A percentile compares a stretch with the other conserved stretches of the same genome.
Evolutionary conservation across 805 yeast genomes (phyloP).

Genomic region (Saccharomycopsis selenospora): DNA sequence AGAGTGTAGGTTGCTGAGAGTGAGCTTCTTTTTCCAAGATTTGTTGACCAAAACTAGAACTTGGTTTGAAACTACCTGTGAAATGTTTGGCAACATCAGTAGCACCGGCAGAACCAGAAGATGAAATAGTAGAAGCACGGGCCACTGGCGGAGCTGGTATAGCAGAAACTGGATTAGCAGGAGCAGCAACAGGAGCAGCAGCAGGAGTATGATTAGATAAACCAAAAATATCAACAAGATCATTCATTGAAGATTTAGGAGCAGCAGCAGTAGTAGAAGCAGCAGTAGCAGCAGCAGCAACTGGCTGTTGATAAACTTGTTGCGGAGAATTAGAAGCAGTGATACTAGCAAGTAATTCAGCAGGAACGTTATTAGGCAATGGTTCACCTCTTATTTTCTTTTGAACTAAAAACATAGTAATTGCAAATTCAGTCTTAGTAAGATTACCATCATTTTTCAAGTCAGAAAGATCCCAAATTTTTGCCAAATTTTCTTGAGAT

Average conservation of each 20-base stretch:
- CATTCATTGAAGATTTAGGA: constrained; percentile 18
- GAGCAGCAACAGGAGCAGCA: constrained; percentile 17
- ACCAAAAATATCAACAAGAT: constrained; percentile 21
- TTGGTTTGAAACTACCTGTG: constrained; percentile 48
- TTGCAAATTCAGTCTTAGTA: constrained; percentile 74
- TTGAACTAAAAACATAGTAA: constrained; percentile 90
- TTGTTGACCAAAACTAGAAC: constrained; percentile 79
- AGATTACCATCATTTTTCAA: constrained; percentile 79
- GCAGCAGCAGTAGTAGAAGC: constrained; percentile 19
- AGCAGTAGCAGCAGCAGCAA: constrained; percentile 19
- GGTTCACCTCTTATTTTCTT: constrained; percentile 70
- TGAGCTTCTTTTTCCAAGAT: constrained; percentile 35
- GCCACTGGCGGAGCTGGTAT: constrained; percentile 6
- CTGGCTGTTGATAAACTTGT: constrained; percentile 21
- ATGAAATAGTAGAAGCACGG: constrained; percentile 11
- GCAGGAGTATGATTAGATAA: constrained; percentile 29
- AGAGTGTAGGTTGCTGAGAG: constrained; percentile 29
- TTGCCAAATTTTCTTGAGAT: constrained; percentile 76
- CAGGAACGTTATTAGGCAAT: constrained; percentile 75
- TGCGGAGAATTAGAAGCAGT: constrained; percentile 31
- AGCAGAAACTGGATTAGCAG: background rate
- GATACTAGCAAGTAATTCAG: constrained; percentile 40
- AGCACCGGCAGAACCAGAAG: constrained; percentile 29
- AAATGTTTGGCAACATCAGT: constrained; percentile 19
- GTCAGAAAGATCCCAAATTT: constrained; percentile 93